Percentiles rank a stretch among this genome's conserved stretches.
phyloP scores from a whole-genome alignment of 345 rosid genomes.

The Populus alba region DNA sequence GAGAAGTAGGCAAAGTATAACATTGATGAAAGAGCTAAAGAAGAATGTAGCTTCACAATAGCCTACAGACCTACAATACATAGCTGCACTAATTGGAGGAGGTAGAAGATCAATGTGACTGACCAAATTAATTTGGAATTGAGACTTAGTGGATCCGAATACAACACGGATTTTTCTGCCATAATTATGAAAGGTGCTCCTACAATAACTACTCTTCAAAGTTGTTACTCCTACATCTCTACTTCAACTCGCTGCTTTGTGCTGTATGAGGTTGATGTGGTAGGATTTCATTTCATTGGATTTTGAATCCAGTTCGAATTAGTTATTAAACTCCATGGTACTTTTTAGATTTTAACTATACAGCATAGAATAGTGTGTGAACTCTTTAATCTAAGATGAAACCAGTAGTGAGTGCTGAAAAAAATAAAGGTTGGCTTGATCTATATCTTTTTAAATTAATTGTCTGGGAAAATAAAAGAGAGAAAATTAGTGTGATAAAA shows the following conservation, averaged over 20 bases:
- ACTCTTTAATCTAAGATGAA: not conserved
- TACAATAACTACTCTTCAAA: not conserved
- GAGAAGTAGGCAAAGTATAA: not conserved
- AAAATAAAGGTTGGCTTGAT: not conserved
- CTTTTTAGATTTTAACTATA: not conserved
- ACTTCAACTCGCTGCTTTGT: not conserved
- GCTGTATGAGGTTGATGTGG: not conserved
- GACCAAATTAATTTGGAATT: not conserved
- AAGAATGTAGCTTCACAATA: not conserved
- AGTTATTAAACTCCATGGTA: not conserved
- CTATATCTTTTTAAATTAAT: not conserved
- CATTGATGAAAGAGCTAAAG: not conserved
- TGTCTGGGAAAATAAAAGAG: not conserved
- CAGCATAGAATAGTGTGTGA: not conserved
- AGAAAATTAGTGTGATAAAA: not conserved
- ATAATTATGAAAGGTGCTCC: not conserved
- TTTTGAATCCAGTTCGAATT: not conserved
- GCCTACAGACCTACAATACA: not conserved
- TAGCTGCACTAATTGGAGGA: not conserved
- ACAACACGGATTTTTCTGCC: not conserved
- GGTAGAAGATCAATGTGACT: not conserved
- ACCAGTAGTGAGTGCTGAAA: not conserved
- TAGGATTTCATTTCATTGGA: not conserved
- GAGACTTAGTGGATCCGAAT: not conserved
- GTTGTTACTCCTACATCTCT: not conserved